Evolutionary conservation across 139 green algal species (phyloP).

Genomic region (Klebsormidium nitens): DNA sequence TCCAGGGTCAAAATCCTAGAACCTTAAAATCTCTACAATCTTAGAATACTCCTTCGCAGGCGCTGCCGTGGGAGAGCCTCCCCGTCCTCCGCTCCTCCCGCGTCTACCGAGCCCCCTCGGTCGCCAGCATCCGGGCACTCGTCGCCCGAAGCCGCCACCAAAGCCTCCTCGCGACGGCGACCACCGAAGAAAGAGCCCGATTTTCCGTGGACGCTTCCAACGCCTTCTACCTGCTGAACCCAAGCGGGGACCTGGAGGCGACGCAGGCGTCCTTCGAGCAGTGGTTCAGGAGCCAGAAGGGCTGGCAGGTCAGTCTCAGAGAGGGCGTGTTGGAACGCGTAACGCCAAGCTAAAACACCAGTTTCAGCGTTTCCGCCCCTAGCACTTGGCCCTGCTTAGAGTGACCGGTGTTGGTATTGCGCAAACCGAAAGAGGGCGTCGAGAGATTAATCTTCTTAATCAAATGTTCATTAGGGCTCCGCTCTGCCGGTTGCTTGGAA

Average conservation of each 20-base stretch:
- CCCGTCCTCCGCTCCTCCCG: constrained; percentile 6
- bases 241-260: constrained; percentile 64
- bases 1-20: background rate
- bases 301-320: constrained; percentile 80
- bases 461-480: too few relatives aligned
- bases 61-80: constrained; percentile 34
- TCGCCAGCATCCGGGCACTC: constrained; percentile 6
- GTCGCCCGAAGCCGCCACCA: background rate
- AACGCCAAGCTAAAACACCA: too few relatives aligned
- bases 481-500: too few relatives aligned
- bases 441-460: too few relatives aligned
- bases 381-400: too few relatives aligned
- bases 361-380: too few relatives aligned
- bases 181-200: background rate
- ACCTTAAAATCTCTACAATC: background rate
- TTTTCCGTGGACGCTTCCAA: constrained; percentile 16
- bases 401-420: too few relatives aligned
- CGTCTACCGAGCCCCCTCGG: constrained; percentile 33
- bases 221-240: constrained; percentile 81
- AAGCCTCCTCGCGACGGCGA: background rate
- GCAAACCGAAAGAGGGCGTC: too few relatives aligned
- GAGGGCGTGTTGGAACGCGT: too few relatives aligned
- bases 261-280: constrained; percentile 74
- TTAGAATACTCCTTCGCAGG: constrained; percentile 8
- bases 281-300: constrained; percentile 52